phyloP scores from a whole-genome alignment of 495 filamentous ascomycete genomes.

The Aspergillus asperescens region DNA sequence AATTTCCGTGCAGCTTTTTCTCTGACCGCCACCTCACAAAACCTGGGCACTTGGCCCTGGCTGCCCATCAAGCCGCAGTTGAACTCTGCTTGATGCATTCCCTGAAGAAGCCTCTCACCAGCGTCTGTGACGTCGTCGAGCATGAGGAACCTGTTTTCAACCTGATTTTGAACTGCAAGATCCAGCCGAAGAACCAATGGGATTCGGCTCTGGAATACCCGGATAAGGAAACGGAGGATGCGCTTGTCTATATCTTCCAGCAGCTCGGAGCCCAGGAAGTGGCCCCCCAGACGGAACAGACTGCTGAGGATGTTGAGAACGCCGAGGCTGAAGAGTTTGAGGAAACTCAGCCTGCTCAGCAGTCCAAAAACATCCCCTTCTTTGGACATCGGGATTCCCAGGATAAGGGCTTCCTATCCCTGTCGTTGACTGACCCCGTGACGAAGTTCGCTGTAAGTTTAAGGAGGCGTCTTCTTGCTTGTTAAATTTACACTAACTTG shows the following conservation, averaged over 20 bases:
- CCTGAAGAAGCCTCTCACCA: slow-evolving; percentile 30
- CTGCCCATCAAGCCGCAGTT: slow-evolving; percentile 42
- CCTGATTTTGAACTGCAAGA: slow-evolving; percentile 26
- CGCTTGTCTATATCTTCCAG: slow-evolving; percentile 36
- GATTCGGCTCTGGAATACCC: slow-evolving; percentile 31
- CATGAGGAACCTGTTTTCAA: slow-evolving; percentile 29
- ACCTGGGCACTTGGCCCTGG: slow-evolving; percentile 19
- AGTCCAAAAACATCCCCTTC: slow-evolving; percentile 4
- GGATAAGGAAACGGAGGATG: slow-evolving; percentile 23
- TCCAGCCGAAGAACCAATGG: slow-evolving; percentile 25
- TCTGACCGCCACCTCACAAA: slow-evolving; percentile 22
- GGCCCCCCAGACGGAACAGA: slow-evolving; percentile 4
- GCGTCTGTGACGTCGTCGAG: slow-evolving; percentile 25
- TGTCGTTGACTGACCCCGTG: slow-evolving; percentile 51
- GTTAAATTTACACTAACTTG: slow-evolving; percentile 13
- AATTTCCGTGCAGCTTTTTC: slow-evolving; percentile 15
- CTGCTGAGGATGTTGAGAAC: slow-evolving; percentile 3
- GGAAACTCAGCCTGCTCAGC: slow-evolving; percentile 2
- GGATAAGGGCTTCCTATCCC: slow-evolving; percentile 23
- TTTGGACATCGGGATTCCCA: slow-evolving; percentile 17
- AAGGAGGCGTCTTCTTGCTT: neutral
- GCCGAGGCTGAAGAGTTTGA: slow-evolving; percentile 14
- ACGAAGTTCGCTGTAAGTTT: slow-evolving; percentile 68
- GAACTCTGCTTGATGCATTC: slow-evolving; percentile 41
- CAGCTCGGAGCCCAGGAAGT: slow-evolving; percentile 30